Conservation (phyloP, 2,329 filamentous ascomycete species). For the Fusarium sp. region DNA sequence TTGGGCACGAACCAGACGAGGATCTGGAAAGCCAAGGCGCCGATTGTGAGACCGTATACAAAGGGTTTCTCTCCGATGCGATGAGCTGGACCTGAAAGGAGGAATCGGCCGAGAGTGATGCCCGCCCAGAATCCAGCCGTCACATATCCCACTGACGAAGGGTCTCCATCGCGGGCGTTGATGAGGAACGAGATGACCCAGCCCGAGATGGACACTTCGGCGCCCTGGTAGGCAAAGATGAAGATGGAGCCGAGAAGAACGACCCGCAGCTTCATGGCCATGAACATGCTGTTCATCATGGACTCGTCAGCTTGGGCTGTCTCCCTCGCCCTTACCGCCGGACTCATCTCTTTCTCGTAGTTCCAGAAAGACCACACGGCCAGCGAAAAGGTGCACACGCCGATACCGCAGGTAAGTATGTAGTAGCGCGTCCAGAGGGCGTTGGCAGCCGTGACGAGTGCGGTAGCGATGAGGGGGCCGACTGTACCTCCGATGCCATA, state of each 20-base stretch:
- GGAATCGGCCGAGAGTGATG: constrained; percentile 81
- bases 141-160: constrained; percentile 81
- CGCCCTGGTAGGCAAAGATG: constrained; percentile 88
- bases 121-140: constrained; percentile 79
- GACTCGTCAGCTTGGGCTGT: constrained; percentile 33
- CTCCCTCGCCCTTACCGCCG: constrained; percentile 51
- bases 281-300: constrained; percentile 57
- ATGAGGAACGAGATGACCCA: constrained; percentile 92
- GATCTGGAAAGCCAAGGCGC: constrained; percentile 76
- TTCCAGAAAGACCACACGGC: constrained; percentile 76
- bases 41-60: constrained; percentile 71
- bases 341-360: constrained; percentile 71
- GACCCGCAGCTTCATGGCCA: constrained; percentile 64
- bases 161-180: constrained; percentile 75
- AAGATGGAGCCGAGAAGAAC: constrained; percentile 83
- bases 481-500: constrained; percentile 75
- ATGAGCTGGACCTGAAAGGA: constrained; percentile 74
- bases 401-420: constrained; percentile 71
- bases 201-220: constrained; percentile 85
- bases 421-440: constrained; percentile 80
- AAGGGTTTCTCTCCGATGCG: constrained; percentile 77
- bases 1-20: constrained; percentile 84
- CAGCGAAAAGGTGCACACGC: constrained; percentile 67
- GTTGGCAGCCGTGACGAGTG: constrained; percentile 71
- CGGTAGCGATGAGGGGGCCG: constrained; percentile 80